Evolutionary conservation across 768 basidiomycete genomes (phyloP), one percentile per base, ranked within the genome.

Genomic region (Pisolithus orientalis): DNA sequence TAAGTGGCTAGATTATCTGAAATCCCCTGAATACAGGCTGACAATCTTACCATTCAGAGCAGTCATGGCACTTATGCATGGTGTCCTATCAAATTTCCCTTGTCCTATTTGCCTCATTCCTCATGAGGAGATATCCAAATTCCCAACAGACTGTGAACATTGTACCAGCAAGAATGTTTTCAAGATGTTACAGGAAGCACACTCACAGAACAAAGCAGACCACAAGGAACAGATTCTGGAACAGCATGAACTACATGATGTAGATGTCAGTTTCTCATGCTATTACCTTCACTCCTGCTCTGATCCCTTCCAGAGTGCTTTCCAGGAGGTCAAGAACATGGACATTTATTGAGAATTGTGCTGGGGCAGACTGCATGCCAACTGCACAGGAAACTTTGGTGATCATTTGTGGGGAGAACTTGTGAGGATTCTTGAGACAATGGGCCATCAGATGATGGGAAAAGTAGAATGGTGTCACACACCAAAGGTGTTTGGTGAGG

Each of bases 41-140:
- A n/a, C 13, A 14, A n/a, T 17, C 13, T 40, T 10, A 21, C 21
- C 21, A 21, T 21, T 21, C 21, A 21, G 21, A 21, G 21, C 21
- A 2, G 21, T 21, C 21, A 40, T 40, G 39, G 39, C 39, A 40
- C 17, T 32, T 65, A 72, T 7, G 50, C 60, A 0, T 74, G 72
- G 73, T 40, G 59, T 4, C 63, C 60, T 31, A 40, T 74, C 8
- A 66, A 66, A 39, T 70, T 40, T 2, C 17, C 39, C 39, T 40
- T 40, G 39, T 40, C 39, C 39, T 14, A 17, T 40, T n/a, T 40
- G 39, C 17, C 39, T 40, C 17, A n/a, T 40, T n/a, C 39, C 39
- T 11, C 13, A 3, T 6, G 39, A 40, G 6, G 39, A 40, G 39
- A 40, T 40, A 40, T 17, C 13, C 39, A 40, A 21, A 21, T 40